phyloP scores from a whole-genome alignment of 2,329 filamentous ascomycete species.

The Aspergillus proliferans region DNA sequence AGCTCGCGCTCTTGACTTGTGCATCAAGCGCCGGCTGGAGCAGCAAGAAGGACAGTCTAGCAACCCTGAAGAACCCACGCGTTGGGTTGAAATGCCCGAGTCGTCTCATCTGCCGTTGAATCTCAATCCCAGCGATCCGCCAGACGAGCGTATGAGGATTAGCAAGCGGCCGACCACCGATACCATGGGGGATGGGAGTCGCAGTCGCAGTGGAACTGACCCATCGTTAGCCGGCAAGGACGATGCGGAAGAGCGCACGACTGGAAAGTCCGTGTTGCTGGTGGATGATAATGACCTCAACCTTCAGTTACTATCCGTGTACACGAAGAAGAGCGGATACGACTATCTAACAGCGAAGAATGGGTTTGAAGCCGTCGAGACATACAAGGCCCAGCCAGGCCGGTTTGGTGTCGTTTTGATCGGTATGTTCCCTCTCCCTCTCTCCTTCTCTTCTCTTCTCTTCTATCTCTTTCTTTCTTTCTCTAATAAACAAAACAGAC shows the following conservation, averaged over 20 bases:
- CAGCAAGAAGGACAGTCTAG: no score
- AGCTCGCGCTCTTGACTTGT: constrained; percentile 21
- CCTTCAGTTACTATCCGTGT: constrained; percentile 26
- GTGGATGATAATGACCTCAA: constrained; percentile 36
- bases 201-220: neutral
- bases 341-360: constrained; percentile 27
- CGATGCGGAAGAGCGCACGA: neutral
- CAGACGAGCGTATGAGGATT: constrained; percentile 15
- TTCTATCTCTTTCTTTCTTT: no score
- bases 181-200: constrained; percentile 4
- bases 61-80: constrained; percentile 8
- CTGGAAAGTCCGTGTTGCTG: constrained; percentile 17
- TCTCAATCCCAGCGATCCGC: constrained; percentile 9
- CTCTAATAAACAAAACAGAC: constrained; percentile 13
- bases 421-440: constrained; percentile 4
- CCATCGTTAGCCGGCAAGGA: neutral
- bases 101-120: constrained; percentile 16
- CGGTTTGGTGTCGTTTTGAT: constrained; percentile 11
- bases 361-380: constrained; percentile 29
- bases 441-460: neutral
- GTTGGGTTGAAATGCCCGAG: constrained; percentile 17
- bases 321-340: constrained; percentile 24
- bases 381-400: constrained; percentile 15
- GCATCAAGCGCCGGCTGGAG: constrained; percentile 14
- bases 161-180: constrained; percentile 16